Percentiles rank a stretch among this genome's conserved stretches.
Evolutionary conservation across 306 rosid genomes (phyloP).

Genomic region (Acmispon strigosus): DNA sequence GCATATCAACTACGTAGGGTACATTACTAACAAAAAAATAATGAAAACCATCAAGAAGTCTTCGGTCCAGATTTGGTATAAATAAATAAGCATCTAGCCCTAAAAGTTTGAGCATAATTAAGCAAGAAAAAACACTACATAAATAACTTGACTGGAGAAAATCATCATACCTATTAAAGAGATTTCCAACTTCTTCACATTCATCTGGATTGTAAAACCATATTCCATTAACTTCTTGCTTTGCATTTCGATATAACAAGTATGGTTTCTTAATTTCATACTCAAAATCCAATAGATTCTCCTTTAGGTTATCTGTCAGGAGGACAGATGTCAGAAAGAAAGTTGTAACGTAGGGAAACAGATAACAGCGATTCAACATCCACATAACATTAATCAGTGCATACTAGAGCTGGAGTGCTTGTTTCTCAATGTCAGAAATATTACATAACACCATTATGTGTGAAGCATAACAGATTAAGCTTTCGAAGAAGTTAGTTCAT

Average conservation of each 20-base stretch:
- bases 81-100: background rate
- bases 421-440: background rate
- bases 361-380: constrained; percentile 11
- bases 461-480: too few species aligned
- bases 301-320: constrained; percentile 80
- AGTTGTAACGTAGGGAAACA: constrained; percentile 3
- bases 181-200: constrained; percentile 92
- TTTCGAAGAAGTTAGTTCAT: too few species aligned
- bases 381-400: background rate
- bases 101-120: background rate
- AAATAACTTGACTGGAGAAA: background rate
- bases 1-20: background rate
- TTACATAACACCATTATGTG: too few species aligned
- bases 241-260: constrained; percentile 78
- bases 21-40: background rate
- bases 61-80: background rate
- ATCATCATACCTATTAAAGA: constrained; percentile 58
- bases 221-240: constrained; percentile 95
- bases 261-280: constrained; percentile 88
- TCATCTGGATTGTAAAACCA: constrained; percentile 95
- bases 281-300: constrained; percentile 93
- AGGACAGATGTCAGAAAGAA: constrained; percentile 16
- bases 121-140: background rate
- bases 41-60: background rate
- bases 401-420: background rate